Evolutionary conservation across 345 rosid genomes (phyloP), one percentile per base, ranked within the genome.

Genomic region (Carallia brachiata): DNA sequence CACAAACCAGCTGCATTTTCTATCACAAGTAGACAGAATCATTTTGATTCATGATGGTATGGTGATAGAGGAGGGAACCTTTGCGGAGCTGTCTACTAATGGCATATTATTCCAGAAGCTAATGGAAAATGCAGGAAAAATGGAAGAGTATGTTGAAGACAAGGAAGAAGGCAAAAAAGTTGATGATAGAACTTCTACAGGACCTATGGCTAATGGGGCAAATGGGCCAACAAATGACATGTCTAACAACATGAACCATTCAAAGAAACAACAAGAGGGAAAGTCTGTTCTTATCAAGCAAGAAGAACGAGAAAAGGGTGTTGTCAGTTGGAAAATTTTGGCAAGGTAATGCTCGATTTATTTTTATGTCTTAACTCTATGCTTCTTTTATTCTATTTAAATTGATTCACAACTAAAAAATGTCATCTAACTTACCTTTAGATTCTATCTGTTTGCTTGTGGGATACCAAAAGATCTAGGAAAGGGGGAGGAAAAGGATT

Each of bases 111-210:
- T 95, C 82, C 92, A 89, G 70, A 92, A 83, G 83, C 87, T 92
- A 37, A 92, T 95, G 97, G 97, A 95, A 87, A 92, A 95, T 87
- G 99, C 99, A 5, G 99, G 99, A 36, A 95, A 95, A 84, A 89
- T 95, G 87, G 99, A 95, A 86, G 98, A 92, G 52, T 89, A 86
- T 74, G 87, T 62, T 27, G 99, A 89, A 74, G 99, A 88, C 77
- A 81, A 79, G 68, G 90, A 77, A 72, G 85, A 79, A 71, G 84
- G 70, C 58, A 83, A 88, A 68, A 71, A 70, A 32, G 72, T 57
- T 65, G 96, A 73, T 65, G 96, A 73, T 58, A 71, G 76, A 47
- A 72, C 78, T 59, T 76, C 84, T 62, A 69, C 82, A 65, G 83
- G 84, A 79, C 73, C 68, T 47, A 66, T 72, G 71, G 84, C 81